Percentiles rank a stretch among this genome's conserved stretches.
Conservation (phyloP, 306 rosid species). For the Cucumis melo region DNA sequence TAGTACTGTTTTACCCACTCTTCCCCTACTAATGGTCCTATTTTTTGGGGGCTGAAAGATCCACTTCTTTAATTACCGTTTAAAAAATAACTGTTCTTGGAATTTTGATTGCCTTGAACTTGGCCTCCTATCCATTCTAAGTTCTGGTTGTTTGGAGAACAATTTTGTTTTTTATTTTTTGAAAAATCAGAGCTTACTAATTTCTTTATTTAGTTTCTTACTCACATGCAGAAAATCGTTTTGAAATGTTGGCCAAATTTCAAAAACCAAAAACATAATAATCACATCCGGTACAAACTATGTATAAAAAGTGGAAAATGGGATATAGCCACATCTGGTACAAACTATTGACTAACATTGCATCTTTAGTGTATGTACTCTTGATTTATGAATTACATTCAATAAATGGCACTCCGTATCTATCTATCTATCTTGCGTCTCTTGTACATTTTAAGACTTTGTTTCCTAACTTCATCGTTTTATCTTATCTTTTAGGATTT, state of each 20-base stretch:
- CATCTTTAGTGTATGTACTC: neutral
- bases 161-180: neutral
- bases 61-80: no score
- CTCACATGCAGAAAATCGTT: neutral
- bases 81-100: no score
- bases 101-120: neutral
- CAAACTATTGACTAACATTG: neutral
- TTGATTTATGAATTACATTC: neutral
- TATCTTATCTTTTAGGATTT: slow-evolving; percentile 60
- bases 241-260: neutral
- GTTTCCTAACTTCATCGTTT: slow-evolving; percentile 36
- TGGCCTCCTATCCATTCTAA: neutral
- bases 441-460: slow-evolving; percentile 14
- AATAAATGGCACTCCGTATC: neutral
- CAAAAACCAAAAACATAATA: neutral
- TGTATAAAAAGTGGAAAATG: neutral
- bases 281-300: neutral
- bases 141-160: neutral
- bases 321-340: neutral
- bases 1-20: no score
- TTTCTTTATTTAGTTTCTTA: neutral
- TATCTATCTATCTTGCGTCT: neutral
- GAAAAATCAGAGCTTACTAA: neutral
- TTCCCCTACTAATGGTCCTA: no score
- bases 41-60: no score